phyloP scores from a whole-genome alignment of 2,329 filamentous ascomycete genomes.

The Fusarium sp. region DNA sequence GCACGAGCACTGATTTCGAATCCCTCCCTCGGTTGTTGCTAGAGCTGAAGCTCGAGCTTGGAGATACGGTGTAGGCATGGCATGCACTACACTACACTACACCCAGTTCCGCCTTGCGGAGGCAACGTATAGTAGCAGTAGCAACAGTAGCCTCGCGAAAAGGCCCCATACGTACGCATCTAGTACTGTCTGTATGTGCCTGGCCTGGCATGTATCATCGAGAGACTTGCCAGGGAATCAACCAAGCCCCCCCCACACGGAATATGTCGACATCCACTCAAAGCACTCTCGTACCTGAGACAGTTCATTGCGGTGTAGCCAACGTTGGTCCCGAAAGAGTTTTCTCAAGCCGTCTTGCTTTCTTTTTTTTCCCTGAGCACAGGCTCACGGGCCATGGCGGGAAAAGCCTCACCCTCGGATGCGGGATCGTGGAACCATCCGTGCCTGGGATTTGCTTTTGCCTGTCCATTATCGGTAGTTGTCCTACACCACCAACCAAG shows the following conservation, averaged over 20 bases:
- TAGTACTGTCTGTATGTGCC: slow-evolving; percentile 8
- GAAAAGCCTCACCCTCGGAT: slow-evolving; percentile 28
- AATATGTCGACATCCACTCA: slow-evolving; percentile 24
- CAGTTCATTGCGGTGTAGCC: slow-evolving; percentile 32
- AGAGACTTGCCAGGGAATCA: slow-evolving; percentile 17
- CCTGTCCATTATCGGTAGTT: slow-evolving; percentile 39
- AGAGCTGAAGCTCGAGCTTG: slow-evolving; percentile 1
- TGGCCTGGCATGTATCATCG: slow-evolving; percentile 19
- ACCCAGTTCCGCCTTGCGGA: neutral
- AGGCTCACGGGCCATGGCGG: slow-evolving; percentile 26
- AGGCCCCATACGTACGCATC: slow-evolving; percentile 6
- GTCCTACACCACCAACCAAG: slow-evolving; percentile 2
- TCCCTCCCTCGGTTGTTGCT: slow-evolving; percentile 29
- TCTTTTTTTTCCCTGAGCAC: slow-evolving; percentile 24
- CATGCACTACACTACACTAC: neutral
- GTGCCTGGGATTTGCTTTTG: slow-evolving; percentile 35
- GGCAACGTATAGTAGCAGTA: neutral
- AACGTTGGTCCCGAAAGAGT: slow-evolving; percentile 21
- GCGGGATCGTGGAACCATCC: slow-evolving; percentile 33
- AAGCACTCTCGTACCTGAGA: slow-evolving; percentile 31
- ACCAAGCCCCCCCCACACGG: neutral
- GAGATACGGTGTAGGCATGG: neutral
- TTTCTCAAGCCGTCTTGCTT: slow-evolving; percentile 28
- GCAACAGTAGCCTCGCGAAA: slow-evolving; percentile 7
- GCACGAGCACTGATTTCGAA: slow-evolving; percentile 20